phyloP scores from a whole-genome alignment of 2,329 filamentous ascomycete species.

The Davidsoniella australis region DNA sequence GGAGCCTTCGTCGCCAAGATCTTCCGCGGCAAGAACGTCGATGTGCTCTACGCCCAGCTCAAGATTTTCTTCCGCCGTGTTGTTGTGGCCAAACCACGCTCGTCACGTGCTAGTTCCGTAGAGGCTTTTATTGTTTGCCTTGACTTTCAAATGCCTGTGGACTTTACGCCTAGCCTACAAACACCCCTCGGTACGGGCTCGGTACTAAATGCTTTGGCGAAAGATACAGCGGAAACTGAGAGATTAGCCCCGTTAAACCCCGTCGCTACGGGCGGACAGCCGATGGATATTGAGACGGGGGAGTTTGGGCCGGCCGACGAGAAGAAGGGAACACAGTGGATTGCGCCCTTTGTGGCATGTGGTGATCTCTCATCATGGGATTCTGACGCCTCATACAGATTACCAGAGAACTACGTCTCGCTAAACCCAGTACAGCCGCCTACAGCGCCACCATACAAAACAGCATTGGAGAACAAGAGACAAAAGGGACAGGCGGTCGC shows the following conservation, averaged over 20 bases:
- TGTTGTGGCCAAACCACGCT: conserved; percentile 81
- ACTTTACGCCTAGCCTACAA: conserved; percentile 60
- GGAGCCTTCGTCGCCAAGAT: conserved; percentile 98
- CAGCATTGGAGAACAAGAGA: conserved; percentile 62
- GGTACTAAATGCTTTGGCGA: conserved; percentile 4
- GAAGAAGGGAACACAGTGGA: conserved; percentile 44
- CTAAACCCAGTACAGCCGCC: conserved; percentile 89
- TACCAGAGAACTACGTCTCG: conserved; percentile 72
- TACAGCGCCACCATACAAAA: conserved; percentile 87
- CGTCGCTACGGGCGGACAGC: conserved; percentile 9
- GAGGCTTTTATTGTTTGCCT: conserved; percentile 95
- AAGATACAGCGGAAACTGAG: conserved; percentile 19
- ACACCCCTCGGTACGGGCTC: conserved; percentile 53
- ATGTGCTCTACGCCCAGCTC: conserved; percentile 82
- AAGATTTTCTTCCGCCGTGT: conserved; percentile 78
- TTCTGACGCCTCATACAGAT: conserved; percentile 81
- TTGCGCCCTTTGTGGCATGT: conserved; percentile 92
- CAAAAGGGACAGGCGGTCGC: conserved; percentile 60
- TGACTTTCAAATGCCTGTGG: conserved; percentile 64
- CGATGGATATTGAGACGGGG: conserved; percentile 10
- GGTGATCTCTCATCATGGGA: conserved; percentile 90
- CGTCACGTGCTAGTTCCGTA: conserved; percentile 86
- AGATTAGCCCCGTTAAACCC: conserved; percentile 23
- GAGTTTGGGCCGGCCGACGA: conserved; percentile 17
- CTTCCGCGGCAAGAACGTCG: conserved; percentile 87